phyloP scores from a whole-genome alignment of 768 basidiomycete genomes.

The Tubosaeta sp. region DNA sequence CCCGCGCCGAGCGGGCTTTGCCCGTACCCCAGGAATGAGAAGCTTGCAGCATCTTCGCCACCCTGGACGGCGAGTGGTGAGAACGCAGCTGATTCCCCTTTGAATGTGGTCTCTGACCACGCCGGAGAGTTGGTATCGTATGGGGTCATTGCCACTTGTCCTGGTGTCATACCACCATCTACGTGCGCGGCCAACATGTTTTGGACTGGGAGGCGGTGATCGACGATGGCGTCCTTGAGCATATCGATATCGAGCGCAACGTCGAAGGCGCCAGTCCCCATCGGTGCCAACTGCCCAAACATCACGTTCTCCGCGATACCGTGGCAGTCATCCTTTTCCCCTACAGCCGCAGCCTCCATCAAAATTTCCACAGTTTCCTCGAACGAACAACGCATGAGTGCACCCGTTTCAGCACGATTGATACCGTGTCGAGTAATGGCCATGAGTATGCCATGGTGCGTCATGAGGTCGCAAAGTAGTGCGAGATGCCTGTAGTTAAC shows the following conservation, averaged over 20 bases:
- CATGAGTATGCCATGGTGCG: conserved; percentile 91
- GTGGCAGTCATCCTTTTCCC: conserved; percentile 97
- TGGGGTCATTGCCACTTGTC: conserved; percentile 92
- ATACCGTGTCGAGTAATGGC: conserved; percentile 99
- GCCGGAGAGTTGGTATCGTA: conserved; percentile 90
- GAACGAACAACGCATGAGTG: conserved; percentile 97
- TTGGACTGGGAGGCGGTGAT: conserved; percentile 87
- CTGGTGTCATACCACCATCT: conserved; percentile 88
- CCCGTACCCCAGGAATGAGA: conserved; percentile 73
- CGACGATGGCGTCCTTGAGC: conserved; percentile 97
- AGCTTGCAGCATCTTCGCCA: conserved; percentile 77
- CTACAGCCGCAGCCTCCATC: conserved; percentile 97
- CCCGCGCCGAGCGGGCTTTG: conserved; percentile 82
- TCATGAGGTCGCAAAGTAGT: conserved; percentile 97
- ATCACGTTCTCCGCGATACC: conserved; percentile 99
- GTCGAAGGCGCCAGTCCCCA: conserved; percentile 97
- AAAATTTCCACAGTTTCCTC: conserved; percentile 99
- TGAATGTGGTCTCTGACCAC: conserved; percentile 73
- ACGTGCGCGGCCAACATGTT: conserved; percentile 72
- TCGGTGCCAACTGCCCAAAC: conserved; percentile 99
- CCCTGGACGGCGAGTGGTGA: conserved; percentile 89
- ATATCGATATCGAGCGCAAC: conserved; percentile 96
- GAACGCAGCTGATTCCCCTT: conserved; percentile 86
- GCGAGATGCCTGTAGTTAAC: conserved; percentile 98
- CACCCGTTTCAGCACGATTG: conserved; percentile 98